These are phyloP conservation scores for Hippophae gyantsensis DNA, from an alignment of 306 rosid species.

Conservation along the genomic window DNA sequence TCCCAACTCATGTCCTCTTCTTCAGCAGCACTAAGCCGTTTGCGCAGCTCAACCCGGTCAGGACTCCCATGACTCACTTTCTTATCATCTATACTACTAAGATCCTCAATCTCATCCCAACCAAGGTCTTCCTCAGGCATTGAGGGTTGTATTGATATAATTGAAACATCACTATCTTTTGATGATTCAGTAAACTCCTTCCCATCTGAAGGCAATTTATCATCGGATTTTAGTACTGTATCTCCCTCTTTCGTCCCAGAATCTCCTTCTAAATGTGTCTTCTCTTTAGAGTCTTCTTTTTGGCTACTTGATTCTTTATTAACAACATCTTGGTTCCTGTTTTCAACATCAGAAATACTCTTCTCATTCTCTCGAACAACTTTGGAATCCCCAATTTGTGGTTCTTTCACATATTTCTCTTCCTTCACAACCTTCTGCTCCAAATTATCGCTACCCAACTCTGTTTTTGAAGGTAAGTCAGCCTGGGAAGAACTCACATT, in stretches of 20 bases:
- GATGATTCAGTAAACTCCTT: conserved; percentile 29
- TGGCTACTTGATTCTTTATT: conserved; percentile 11
- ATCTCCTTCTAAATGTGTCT: conserved; percentile 21
- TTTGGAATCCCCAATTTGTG: conserved; percentile 12
- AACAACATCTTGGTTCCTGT: conserved; percentile 13
- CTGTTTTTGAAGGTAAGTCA: not conserved
- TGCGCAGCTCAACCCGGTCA: conserved; percentile 44
- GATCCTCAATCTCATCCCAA: conserved; percentile 95
- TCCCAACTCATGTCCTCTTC: conserved; percentile 92
- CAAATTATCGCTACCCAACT: conserved; percentile 3
- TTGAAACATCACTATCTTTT: conserved; percentile 26
- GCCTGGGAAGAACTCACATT: conserved; percentile 11
- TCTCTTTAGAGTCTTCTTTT: conserved; percentile 20
- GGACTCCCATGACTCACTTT: conserved; percentile 28
- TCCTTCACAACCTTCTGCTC: conserved; percentile 20
- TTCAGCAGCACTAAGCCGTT: conserved; percentile 55
- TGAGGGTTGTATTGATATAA: conserved; percentile 28
- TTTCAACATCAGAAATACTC: conserved; percentile 1
- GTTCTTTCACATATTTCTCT: conserved; percentile 24
- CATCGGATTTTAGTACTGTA: conserved; percentile 20
- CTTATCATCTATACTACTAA: conserved; percentile 61
- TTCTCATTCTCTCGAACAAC: conserved; percentile 18
- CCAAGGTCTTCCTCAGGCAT: conserved; percentile 61
- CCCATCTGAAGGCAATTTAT: conserved; percentile 20
- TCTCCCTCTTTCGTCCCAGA: conserved; percentile 29